Conservation (phyloP, 208 protist species). For the Herpetomonas muscarum region DNA sequence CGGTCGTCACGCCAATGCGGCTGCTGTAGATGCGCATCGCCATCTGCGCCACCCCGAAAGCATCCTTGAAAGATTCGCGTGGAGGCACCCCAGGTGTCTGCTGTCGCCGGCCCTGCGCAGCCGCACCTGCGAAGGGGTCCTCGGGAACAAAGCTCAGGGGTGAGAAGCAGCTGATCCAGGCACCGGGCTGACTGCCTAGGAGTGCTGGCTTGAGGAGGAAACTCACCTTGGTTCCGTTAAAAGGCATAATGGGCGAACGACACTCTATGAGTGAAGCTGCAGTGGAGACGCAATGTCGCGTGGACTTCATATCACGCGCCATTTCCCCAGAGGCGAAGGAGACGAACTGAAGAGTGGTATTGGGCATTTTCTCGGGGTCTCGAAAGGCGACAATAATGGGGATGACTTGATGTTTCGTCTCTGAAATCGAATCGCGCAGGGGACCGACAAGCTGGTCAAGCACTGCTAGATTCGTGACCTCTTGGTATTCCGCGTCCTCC, state of each 20-base stretch:
- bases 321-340: slow-evolving; percentile 60
- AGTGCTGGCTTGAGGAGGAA: slow-evolving; percentile 71
- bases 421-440: slow-evolving; percentile 9
- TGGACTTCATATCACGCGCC: slow-evolving; percentile 50
- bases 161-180: slow-evolving; percentile 70
- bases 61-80: slow-evolving; percentile 69
- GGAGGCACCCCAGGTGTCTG: slow-evolving; percentile 6
- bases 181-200: slow-evolving; percentile 52
- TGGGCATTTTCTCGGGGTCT: slow-evolving; percentile 18
- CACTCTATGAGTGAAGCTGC: slow-evolving; percentile 58
- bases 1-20: slow-evolving; percentile 27
- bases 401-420: slow-evolving; percentile 49
- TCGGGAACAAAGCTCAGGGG: slow-evolving; percentile 22
- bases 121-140: neutral
- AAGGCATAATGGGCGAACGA: slow-evolving; percentile 40
- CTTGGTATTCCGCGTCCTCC: slow-evolving; percentile 49
- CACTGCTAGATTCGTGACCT: slow-evolving; percentile 19
- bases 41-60: slow-evolving; percentile 63
- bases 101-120: neutral
- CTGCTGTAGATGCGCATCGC: slow-evolving; percentile 42
- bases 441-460: slow-evolving; percentile 14
- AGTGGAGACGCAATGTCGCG: slow-evolving; percentile 58
- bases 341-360: slow-evolving; percentile 78
- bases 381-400: slow-evolving; percentile 57
- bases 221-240: slow-evolving; percentile 50